Evolutionary conservation across 2,329 filamentous ascomycete genomes (phyloP), one percentile per base, ranked within the genome.

Genomic region (Apiospora arundinis): DNA sequence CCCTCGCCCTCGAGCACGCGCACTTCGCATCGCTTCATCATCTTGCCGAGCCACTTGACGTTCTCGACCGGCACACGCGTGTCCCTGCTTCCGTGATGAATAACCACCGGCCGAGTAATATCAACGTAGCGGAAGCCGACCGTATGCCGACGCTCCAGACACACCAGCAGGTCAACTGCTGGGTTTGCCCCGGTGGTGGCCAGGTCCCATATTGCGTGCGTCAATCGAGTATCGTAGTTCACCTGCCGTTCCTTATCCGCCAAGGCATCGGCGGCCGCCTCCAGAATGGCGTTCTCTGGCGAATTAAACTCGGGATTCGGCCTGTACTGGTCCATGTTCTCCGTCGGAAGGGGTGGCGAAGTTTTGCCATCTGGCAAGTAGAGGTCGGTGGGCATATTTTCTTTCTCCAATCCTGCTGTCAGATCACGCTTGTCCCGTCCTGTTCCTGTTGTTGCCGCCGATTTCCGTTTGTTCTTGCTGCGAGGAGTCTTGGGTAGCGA

Each of bases 71-170:
- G 96, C 1, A 99, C 96, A 32, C 96, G 90, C 8, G 92, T 95
- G 78, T 99, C 96, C 76, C 93, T 91, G 78, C 91, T 94, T 48
- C 96, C 96, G 80, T 99, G 96, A 78, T 98, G 95, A 74, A 99
- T 97, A 32, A 98, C 92, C 0, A 98, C 93, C 0, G 94, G 90
- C 11, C 95, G 90, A 7, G 93, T 97, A 75, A 99, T 97, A 79
- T 99, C 96, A 23, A 97, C 95, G 79, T 99, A 99, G 68, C 95
- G 91, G 83, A 99, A 99, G 0, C 96, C 96, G 76, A 99, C 97
- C 0, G 93, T 91, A 77, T 97, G 94, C 40, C 93, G 90, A 28
- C 96, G 91, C 81, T 99, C 96, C 1, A 99, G 87, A 79, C 96
- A 99, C 7, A 98, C 93, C 0, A 99, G 86, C 23, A 99, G 84